These are phyloP conservation scores for Colletotrichum eleusines DNA, from an alignment of 2,329 filamentous ascomycete genomes.

Conservation along the genomic window DNA sequence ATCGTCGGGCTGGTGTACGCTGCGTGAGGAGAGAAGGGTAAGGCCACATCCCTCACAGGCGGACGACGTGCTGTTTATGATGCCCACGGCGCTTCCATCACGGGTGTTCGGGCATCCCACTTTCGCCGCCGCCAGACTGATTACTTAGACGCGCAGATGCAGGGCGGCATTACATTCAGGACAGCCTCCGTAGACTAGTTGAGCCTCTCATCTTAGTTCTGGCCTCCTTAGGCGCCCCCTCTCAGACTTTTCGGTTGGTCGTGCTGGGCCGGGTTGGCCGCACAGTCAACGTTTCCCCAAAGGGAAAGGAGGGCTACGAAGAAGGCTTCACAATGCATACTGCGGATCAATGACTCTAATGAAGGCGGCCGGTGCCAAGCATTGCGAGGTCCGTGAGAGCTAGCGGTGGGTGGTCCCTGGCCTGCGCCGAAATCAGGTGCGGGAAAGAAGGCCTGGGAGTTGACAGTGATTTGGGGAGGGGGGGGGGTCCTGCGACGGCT, in stretches of 20 bases:
- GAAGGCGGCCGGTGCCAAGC: slow-evolving; percentile 20
- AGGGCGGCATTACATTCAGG: slow-evolving; percentile 9
- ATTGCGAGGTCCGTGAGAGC: slow-evolving; percentile 27
- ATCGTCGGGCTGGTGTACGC: slow-evolving; percentile 21
- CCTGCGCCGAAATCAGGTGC: slow-evolving; percentile 22
- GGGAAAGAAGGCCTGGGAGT: slow-evolving; percentile 31
- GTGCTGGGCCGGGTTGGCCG: background rate
- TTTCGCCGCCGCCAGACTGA: background rate
- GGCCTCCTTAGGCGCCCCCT: background rate
- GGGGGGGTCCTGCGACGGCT: slow-evolving; percentile 31
- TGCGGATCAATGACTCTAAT: slow-evolving; percentile 15
- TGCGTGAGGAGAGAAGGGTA: slow-evolving; percentile 21
- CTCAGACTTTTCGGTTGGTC: background rate
- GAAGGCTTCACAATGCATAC: slow-evolving; percentile 11
- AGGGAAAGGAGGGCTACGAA: slow-evolving; percentile 9
- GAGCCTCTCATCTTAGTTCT: background rate
- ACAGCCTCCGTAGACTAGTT: background rate
- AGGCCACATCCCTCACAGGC: background rate
- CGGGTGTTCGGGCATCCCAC: background rate
- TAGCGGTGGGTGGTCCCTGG: slow-evolving; percentile 8
- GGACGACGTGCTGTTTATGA: slow-evolving; percentile 36
- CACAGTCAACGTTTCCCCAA: slow-evolving; percentile 6
- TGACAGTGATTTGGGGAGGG: slow-evolving; percentile 40
- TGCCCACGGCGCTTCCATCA: slow-evolving; percentile 3
- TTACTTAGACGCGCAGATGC: slow-evolving; percentile 14